phyloP scores from a whole-genome alignment of 768 basidiomycete species.

The Tremella fuciformis region DNA sequence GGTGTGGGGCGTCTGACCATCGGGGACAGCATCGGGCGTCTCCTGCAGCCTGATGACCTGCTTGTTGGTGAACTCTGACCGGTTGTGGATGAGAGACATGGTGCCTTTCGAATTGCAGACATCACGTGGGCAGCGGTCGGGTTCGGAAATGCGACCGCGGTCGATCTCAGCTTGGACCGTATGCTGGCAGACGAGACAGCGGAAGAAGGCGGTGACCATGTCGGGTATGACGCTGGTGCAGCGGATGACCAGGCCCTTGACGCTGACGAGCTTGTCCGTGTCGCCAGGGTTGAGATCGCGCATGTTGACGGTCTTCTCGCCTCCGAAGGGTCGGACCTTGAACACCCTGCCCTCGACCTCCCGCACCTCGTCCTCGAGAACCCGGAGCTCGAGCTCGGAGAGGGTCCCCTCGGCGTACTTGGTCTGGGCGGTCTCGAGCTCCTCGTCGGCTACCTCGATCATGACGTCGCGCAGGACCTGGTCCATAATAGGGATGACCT shows the following conservation, averaged over 20 bases:
- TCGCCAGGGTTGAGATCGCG: constrained; percentile 90
- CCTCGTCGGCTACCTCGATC: constrained; percentile 79
- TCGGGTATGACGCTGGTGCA: constrained; percentile 97
- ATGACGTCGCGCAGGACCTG: constrained; percentile 90
- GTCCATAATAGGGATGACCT: constrained; percentile 96
- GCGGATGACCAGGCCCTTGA: constrained; percentile 96
- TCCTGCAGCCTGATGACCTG: constrained; percentile 95
- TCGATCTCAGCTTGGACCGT: constrained; percentile 97
- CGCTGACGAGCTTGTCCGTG: constrained; percentile 92
- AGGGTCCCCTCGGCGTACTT: constrained; percentile 54
- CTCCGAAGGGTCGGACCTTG: constrained; percentile 88
- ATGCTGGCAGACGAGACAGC: constrained; percentile 90
- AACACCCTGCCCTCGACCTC: constrained; percentile 84
- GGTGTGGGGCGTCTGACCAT: constrained; percentile 97
- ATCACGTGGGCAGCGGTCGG: constrained; percentile 84
- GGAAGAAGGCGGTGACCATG: constrained; percentile 98
- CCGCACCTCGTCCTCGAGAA: constrained; percentile 82
- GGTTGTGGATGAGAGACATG: constrained; percentile 94
- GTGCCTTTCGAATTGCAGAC: constrained; percentile 83
- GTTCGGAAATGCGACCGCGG: constrained; percentile 95
- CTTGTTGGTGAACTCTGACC: constrained; percentile 91
- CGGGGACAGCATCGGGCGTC: constrained; percentile 95
- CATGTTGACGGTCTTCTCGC: constrained; percentile 73
- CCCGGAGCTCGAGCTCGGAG: constrained; percentile 79
- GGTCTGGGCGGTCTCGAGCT: constrained; percentile 51